These are phyloP conservation scores for Hemileccinum rubropunctum DNA, from an alignment of 768 basidiomycete species.

Conservation along the genomic window DNA sequence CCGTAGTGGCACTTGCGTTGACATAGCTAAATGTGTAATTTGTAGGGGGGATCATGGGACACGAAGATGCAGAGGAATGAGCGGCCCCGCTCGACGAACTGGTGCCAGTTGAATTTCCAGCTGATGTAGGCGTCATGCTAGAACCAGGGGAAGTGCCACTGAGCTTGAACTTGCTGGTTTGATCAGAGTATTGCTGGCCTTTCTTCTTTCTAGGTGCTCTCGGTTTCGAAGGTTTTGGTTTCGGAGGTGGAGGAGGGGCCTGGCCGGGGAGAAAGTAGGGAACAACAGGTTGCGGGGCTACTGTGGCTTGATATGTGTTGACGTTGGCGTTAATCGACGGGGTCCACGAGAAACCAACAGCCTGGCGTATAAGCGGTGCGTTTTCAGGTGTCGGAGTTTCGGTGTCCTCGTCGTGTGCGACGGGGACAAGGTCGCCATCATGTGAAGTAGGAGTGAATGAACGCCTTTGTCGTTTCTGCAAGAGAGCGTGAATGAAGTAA, in stretches of 20 bases:
- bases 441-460: conserved; percentile 54
- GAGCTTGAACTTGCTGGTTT: conserved; percentile 51
- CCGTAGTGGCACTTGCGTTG: conserved; percentile 5
- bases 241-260: conserved; percentile 21
- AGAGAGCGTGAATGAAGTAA: too few species aligned
- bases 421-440: conserved; percentile 43
- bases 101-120: conserved; percentile 5
- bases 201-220: conserved; percentile 31
- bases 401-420: conserved; percentile 35
- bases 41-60: conserved; percentile 1
- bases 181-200: conserved; percentile 40
- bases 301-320: conserved; percentile 29
- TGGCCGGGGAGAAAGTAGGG: conserved; percentile 57
- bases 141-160: conserved; percentile 27
- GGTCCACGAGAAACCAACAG: conserved; percentile 50
- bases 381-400: conserved; percentile 47
- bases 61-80: neutral
- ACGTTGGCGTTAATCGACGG: conserved; percentile 27
- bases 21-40: neutral
- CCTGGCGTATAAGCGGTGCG: conserved; percentile 55
- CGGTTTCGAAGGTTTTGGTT: conserved; percentile 27
- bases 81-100: neutral
- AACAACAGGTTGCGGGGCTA: conserved; percentile 19
- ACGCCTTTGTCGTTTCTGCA: conserved; percentile 42
- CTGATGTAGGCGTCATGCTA: conserved; percentile 33